phyloP scores from a whole-genome alignment of 352 stramenopile genomes.

The Nothophytophthora sp. region DNA sequence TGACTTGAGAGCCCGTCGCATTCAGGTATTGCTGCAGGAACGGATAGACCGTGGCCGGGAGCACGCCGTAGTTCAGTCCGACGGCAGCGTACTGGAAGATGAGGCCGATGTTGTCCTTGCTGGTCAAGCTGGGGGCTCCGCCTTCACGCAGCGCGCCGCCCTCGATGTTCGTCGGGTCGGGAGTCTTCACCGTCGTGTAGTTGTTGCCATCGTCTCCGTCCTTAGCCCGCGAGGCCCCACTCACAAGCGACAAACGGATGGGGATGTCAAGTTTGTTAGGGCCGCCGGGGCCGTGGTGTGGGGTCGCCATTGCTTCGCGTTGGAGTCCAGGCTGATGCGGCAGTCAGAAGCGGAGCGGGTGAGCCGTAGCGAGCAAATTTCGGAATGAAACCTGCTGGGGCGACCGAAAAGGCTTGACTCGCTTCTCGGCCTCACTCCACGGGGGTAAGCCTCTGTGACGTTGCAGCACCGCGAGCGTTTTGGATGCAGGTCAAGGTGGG shows the following conservation, averaged over 20 bases:
- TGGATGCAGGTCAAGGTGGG: too few relatives aligned
- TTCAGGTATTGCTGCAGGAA: conserved; percentile 53
- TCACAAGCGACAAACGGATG: conserved; percentile 20
- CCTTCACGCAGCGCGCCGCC: conserved; percentile 31
- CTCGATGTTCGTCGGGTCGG: conserved; percentile 14
- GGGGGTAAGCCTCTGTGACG: too few relatives aligned
- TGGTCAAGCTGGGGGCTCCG: conserved; percentile 24
- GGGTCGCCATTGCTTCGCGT: background rate
- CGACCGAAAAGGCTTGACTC: conserved; percentile 1
- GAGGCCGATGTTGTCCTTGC: conserved; percentile 37
- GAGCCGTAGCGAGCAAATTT: conserved; percentile 10
- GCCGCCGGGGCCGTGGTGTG: background rate
- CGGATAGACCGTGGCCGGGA: conserved; percentile 42
- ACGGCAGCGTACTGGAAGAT: conserved; percentile 44
- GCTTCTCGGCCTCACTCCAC: too few relatives aligned
- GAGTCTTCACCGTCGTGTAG: conserved; percentile 18
- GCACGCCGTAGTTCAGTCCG: conserved; percentile 26
- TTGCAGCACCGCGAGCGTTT: too few relatives aligned
- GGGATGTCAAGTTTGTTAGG: conserved; percentile 1
- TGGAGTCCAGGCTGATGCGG: background rate
- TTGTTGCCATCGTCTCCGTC: conserved; percentile 3
- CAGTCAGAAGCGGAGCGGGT: background rate
- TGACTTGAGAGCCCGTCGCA: conserved; percentile 18
- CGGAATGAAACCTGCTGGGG: conserved; percentile 15
- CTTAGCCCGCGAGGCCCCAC: conserved; percentile 12